Percentiles rank a stretch among this genome's conserved stretches.
These are phyloP conservation scores for Fragaria ananassa DNA, from an alignment of 306 rosid species.

Conservation along the genomic window DNA sequence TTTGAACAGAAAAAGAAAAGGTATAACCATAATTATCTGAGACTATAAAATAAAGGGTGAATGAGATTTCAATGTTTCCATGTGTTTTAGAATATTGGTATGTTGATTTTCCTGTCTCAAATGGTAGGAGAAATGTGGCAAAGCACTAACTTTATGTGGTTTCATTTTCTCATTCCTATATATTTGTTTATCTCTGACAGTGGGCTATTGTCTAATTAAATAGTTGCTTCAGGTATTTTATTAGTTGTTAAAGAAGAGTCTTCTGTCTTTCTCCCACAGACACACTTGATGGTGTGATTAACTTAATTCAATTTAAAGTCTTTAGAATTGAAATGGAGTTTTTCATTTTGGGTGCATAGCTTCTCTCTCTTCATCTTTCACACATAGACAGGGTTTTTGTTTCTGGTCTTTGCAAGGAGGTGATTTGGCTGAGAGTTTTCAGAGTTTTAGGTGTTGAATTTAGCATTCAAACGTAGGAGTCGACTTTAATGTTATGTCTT, in stretches of 20 bases:
- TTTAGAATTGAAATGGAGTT: conserved; percentile 25
- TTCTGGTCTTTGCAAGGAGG: neutral
- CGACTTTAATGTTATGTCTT: neutral
- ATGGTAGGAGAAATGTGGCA: conserved; percentile 42
- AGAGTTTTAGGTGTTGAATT: neutral
- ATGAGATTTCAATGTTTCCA: conserved; percentile 29
- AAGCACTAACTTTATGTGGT: conserved; percentile 28
- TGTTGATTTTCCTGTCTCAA: conserved; percentile 41
- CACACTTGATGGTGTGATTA: neutral
- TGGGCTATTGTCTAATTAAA: conserved; percentile 37
- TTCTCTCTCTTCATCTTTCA: neutral
- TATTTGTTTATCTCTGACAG: conserved; percentile 23
- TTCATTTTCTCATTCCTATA: conserved; percentile 31
- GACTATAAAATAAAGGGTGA: conserved; percentile 17
- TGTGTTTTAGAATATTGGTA: conserved; percentile 16
- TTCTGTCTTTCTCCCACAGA: conserved; percentile 24
- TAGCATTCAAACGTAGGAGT: neutral
- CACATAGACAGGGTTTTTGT: conserved; percentile 1
- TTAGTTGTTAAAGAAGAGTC: conserved; percentile 37
- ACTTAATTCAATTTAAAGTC: neutral
- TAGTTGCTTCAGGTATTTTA: conserved; percentile 41
- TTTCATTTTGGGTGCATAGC: neutral
- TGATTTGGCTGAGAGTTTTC: neutral
- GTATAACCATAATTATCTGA: neutral
- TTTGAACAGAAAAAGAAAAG: neutral